Base-by-base conservation (phyloP, 495 filamentous ascomycete genomes). In the Annulohypoxylon moriforme region DNA sequence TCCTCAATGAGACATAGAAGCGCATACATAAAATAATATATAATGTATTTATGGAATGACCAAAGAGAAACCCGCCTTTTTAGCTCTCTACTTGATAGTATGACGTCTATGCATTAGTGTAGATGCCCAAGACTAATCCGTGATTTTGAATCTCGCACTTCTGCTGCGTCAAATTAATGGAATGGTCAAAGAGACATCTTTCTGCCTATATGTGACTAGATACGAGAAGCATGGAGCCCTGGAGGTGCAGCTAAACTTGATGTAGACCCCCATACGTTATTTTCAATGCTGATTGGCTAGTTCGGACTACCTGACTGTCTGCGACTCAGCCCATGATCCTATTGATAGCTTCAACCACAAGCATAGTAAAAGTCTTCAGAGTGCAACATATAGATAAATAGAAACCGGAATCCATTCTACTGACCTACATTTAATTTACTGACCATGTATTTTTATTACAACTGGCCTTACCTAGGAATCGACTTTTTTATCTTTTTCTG, bases 261-360 rank as follows among this genome's bases (percentile, higher is more conserved):
- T 14, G 20, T 60, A 11, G 14, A 40, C 38, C 33, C 49, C 50
- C 20, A 34, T 13, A 16, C 14, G 1, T 9, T 4, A 27, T 29
- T 42, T 53, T 55, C 20, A 13, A 10, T n/a, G 46, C 20, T 57
- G 25, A 71, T 71, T 71, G 68, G 68, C n/a, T 29, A n/a, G 62
- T 22, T 71, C 68, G 68, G 68, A 71, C 50, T 71, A 40, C 49
- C 29, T 42, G 20, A 57, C 57, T 47, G n/a, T 53, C 18, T 25
- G 25, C 4, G 18, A 59, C 53, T 57, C 58, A 63, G 49, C 58
- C 61, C 36, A 57, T 11, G 50, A 44, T 64, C 36, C 61, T 38
- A 11, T 50, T 38, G 16, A 50, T 52, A 52, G 60, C 20, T 38
- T 38, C 25, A 25, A 18, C 31, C 10, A 14, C 6, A 27, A 2